Evolutionary conservation across 2,329 filamentous ascomycete species (phyloP), one percentile per base, ranked within the genome.

Genomic region (Penicillium sp.): DNA sequence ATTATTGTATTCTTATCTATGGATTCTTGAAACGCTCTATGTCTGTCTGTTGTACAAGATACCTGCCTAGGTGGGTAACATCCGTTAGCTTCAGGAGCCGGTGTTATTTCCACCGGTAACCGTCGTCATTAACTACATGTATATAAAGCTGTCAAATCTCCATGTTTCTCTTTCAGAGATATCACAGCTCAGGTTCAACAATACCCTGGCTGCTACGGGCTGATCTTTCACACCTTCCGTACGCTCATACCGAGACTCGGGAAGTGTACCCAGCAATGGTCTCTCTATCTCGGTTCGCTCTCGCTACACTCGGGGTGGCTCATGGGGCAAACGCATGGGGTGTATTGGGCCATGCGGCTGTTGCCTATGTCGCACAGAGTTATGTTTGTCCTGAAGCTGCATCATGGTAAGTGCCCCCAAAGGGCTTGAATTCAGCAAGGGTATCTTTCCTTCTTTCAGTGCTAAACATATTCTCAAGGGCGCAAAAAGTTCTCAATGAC

Each of bases 331-430:
- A 64, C 49, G 79, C 78, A 7, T 84, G 81, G 81, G 81, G 81
- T 23, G 68, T 66, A 7, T 67, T 84, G 0, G 81, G 81, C 34
- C 81, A 84, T 56, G 75, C 78, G 29, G 81, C 81, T 2, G 75
- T 84, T 6, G 81, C 79, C 18, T 81, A 79, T 60, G 76, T 84
- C 36, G 81, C 81, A 10, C 76, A 81, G 51, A 71, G 76, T 57
- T 78, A 78, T 60, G 67, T 83, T 46, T 68, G 70, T 3, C 52
- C 69, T 16, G 61, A 70, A 14, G 80, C 79, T 3, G 70, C 71
- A 49, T 60, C 70, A 16, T 82, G 76, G 66, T 75, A 45, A 51
- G 57, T 41, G 1, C 5, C 11, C 7, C 10, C 14, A 6, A 29
- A 27, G 3, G 18, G 4, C 13, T 38, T 10, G 2, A 29, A 10